Conservation (phyloP, 192 early-diverging fungal species). For the Coemansia sp. region DNA sequence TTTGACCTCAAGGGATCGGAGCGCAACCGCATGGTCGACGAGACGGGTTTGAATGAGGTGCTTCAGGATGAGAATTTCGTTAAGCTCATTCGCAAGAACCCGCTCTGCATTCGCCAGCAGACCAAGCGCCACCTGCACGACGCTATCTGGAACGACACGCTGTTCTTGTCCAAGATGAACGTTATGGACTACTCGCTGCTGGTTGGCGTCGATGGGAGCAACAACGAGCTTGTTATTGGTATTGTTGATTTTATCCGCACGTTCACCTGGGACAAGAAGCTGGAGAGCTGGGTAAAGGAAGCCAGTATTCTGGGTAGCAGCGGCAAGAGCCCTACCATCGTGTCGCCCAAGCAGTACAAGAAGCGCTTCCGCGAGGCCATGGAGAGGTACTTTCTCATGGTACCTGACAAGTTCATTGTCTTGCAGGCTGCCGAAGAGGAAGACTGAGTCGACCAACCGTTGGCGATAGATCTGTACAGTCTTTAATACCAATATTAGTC, state of each 20-base stretch:
- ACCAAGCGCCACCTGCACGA: constrained; percentile 80
- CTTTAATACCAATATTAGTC: neutral
- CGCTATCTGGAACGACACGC: constrained; percentile 90
- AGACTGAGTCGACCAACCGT: neutral
- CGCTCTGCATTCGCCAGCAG: constrained; percentile 88
- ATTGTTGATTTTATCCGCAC: constrained; percentile 98
- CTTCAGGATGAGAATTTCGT: constrained; percentile 92
- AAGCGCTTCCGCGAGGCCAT: constrained; percentile 92
- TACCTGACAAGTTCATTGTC: constrained; percentile 66
- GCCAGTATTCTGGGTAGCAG: constrained; percentile 88
- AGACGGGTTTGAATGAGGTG: constrained; percentile 85
- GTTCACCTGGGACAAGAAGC: constrained; percentile 98
- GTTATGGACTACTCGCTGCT: constrained; percentile 98
- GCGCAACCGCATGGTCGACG: constrained; percentile 89
- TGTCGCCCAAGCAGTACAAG: constrained; percentile 91
- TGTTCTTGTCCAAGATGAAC: constrained; percentile 89
- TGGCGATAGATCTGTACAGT: neutral
- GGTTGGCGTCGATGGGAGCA: constrained; percentile 87
- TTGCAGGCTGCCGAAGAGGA: constrained; percentile 20
- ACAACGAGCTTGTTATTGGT: constrained; percentile 89
- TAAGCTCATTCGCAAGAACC: constrained; percentile 70
- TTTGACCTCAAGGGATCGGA: constrained; percentile 95
- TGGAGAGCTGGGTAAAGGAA: constrained; percentile 98
- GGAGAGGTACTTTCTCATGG: constrained; percentile 86
- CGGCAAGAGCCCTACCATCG: constrained; percentile 90